Conservation (phyloP, 2,329 filamentous ascomycete genomes). For the Xylariaceae sp. region DNA sequence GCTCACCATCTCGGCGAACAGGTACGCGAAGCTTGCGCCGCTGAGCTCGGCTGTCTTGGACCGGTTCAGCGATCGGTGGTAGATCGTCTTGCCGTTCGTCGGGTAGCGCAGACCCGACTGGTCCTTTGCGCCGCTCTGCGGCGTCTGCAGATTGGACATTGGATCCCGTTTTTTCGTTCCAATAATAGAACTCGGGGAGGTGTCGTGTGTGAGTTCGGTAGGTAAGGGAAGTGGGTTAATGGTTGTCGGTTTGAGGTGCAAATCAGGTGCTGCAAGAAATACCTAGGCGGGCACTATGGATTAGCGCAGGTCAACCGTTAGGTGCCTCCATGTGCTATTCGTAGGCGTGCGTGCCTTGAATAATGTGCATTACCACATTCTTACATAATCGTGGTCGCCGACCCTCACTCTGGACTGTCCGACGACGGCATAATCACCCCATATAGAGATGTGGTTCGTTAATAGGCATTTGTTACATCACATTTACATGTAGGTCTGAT, state of each 20-base stretch:
- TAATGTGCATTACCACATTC: background rate
- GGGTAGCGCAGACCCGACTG: constrained; percentile 74
- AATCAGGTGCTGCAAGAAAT: background rate
- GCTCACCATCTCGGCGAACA: constrained; percentile 94
- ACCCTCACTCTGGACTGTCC: too few relatives aligned
- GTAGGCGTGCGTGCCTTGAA: background rate
- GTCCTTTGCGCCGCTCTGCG: constrained; percentile 43
- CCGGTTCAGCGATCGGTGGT: constrained; percentile 90
- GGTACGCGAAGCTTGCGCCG: constrained; percentile 88
- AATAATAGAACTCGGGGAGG: background rate
- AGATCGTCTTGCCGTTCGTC: constrained; percentile 93
- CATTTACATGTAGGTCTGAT: background rate
- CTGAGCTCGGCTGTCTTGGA: constrained; percentile 84
- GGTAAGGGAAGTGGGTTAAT: background rate
- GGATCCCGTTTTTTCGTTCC: too few relatives aligned
- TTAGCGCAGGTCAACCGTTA: background rate
- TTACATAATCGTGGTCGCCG: background rate
- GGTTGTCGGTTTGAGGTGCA: background rate
- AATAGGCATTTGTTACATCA: background rate
- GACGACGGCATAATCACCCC: too few relatives aligned
- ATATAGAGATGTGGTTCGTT: too few relatives aligned
- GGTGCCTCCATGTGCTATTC: background rate
- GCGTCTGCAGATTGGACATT: constrained; percentile 50
- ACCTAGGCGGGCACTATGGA: background rate
- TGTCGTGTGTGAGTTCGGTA: background rate